Evolutionary conservation across 2,329 filamentous ascomycete species (phyloP).

Genomic region (Epicoccum sorghinum): DNA sequence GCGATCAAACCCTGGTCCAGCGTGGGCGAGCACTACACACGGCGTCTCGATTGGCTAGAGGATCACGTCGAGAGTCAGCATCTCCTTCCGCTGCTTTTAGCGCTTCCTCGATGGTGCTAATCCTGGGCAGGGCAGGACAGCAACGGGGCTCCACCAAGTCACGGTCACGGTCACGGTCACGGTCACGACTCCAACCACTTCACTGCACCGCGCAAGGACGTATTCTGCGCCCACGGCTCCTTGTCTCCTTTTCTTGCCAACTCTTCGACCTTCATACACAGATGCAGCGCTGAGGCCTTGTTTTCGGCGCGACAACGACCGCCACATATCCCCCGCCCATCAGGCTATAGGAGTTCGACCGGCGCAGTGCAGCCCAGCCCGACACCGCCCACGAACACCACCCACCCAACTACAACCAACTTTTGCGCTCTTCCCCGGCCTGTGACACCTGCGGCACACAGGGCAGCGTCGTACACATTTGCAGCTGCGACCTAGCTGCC

Average conservation of each 20-base stretch:
- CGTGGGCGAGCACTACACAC: constrained; percentile 16
- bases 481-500: constrained; percentile 18
- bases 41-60: constrained; percentile 23
- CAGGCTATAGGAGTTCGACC: constrained; percentile 20
- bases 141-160: constrained; percentile 27
- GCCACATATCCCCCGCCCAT: constrained; percentile 3
- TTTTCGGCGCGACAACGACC: constrained; percentile 19
- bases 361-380: constrained; percentile 24
- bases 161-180: neutral
- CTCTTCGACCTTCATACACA: constrained; percentile 8
- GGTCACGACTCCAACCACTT: constrained; percentile 20
- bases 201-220: constrained; percentile 15
- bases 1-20: constrained; percentile 3
- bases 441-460: constrained; percentile 1
- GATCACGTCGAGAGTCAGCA: constrained; percentile 16
- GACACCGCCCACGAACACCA: constrained; percentile 23
- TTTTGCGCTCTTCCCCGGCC: constrained; percentile 2
- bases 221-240: constrained; percentile 11
- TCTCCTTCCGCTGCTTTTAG: constrained; percentile 26
- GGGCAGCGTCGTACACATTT: neutral
- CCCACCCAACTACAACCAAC: constrained; percentile 1
- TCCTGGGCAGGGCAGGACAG: constrained; percentile 8
- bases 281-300: constrained; percentile 10
- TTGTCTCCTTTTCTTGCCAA: neutral
- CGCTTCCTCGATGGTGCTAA: constrained; percentile 16